Base-by-base conservation (phyloP, 768 basidiomycete species). In the Kondoa subrosea region DNA sequence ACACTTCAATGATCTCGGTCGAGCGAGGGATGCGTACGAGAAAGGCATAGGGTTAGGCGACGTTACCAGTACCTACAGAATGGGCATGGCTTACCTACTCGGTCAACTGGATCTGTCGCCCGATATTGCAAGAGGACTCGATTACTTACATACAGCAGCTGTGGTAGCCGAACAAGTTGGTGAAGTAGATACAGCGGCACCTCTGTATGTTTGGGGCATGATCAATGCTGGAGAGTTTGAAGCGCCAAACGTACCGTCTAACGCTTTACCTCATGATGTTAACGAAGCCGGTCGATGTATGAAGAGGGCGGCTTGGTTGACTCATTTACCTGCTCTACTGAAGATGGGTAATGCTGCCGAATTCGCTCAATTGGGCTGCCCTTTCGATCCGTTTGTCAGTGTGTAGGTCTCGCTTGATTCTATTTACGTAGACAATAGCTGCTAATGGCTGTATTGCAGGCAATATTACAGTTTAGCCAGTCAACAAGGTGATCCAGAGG, bases 301-400 rank as follows among this genome's bases (percentile, higher is more conserved):
- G 33, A 89, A 93, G 74, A 82, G 70, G 4, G 86, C 91, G 0
- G 92, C 92, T 0, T 91, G 83, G 76, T 82, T 95, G 25, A 83
- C 85, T 66, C 93, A 89, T 73, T 81, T 87, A 0, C 87, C 90
- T 0, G 80, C 80, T 2, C 91, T 92, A 74, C 92, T 91, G 80
- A 95, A 93, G 78, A 83, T 91, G 50, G 93, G 91, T 0, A 88
- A 88, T 72, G 84, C 87, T 1, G 92, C 90, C 78, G 93, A 96
- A 74, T 91, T 91, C 72, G 92, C 92, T 0, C 81, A 84, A 14
- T 81, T 89, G 0, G 87, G 88, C 0, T 89, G 87, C 79, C 81
- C 85, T 0, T 95, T 90, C 77, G 92, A 96, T 74, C 85, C 93
- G 0, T 80, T 93, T 21, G 79, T 93, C 40, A 87, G 85, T 66